A percentile compares a stretch with the other conserved stretches of the same genome.
These are phyloP conservation scores for Nannochloropsis gaditana DNA, from an alignment of 108 stramenopile species.

Conservation along the genomic window DNA sequence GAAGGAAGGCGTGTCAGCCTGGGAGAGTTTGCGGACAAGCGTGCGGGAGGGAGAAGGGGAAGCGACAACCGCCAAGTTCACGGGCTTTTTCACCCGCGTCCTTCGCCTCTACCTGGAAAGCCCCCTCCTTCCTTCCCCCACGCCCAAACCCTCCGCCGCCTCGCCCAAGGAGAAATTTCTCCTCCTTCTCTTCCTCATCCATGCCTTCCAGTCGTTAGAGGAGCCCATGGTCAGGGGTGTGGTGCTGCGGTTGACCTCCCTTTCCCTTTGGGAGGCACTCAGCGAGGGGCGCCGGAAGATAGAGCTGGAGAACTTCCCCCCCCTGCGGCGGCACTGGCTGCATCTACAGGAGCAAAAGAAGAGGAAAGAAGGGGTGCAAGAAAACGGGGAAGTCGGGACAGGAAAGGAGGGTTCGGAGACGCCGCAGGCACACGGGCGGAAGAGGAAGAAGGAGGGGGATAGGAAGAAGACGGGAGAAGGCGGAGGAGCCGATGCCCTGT, in stretches of 20 bases:
- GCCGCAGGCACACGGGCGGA: neutral
- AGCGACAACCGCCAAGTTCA: constrained; percentile 14
- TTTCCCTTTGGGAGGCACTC: constrained; percentile 51
- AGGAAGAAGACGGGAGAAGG: neutral
- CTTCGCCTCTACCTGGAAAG: constrained; percentile 23
- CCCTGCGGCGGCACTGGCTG: constrained; percentile 48
- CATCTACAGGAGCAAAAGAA: constrained; percentile 34
- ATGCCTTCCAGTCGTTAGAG: constrained; percentile 26
- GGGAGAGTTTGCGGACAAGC: constrained; percentile 40
- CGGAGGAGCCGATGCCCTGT: neutral
- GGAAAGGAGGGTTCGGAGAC: neutral
- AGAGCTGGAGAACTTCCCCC: constrained; percentile 46
- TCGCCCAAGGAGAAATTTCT: neutral
- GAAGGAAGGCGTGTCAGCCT: constrained; percentile 42
- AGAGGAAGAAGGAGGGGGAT: neutral
- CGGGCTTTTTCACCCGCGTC: constrained; percentile 26
- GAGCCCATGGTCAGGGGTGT: constrained; percentile 32
- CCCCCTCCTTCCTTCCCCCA: neutral
- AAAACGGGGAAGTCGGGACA: constrained; percentile 14
- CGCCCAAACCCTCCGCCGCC: neutral
- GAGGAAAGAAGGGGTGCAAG: neutral
- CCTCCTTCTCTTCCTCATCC: constrained; percentile 23
- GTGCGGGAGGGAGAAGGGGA: neutral
- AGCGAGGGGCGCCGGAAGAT: constrained; percentile 28
- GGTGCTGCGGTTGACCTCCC: constrained; percentile 39